Base-by-base conservation (phyloP, 2,329 filamentous ascomycete genomes). In the Blumeria hordei region DNA sequence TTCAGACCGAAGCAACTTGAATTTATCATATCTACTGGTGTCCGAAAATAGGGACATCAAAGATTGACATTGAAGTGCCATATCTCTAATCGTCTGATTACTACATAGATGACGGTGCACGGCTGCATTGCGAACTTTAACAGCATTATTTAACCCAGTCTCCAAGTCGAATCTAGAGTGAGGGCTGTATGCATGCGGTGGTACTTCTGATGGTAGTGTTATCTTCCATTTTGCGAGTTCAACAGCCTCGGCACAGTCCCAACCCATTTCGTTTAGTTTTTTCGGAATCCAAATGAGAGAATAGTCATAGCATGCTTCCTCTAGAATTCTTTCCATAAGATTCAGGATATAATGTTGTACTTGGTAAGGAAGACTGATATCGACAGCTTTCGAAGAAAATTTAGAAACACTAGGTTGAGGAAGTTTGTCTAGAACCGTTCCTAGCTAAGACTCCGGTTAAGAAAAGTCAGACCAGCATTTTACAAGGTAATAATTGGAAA, bases 321-420 rank as follows among this genome's bases (percentile, higher is more conserved):
- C 64, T 14, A 65, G 47, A 7, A 65, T 63, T 54, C 61, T 53
- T 55, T 65, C 59, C 7, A 65, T 64, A 57, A 63, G 62, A 3
- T 57, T 58, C 12, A 65, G 60, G 16, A 65, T 63, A 52, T 59
- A 64, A 55, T 65, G 63, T 56, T 65, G 64, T 16, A 65, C 64
- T 59, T 65, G 63, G 41, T 65, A 65, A n/a, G 64, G 64, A 18
- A 65, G 60, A 21, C 59, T 62, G 7, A 63, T 59, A 36, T 64
- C 62, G 18, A 54, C 54, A 34, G 33, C 10, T 12, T 18, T 36
- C 36, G 6, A 33, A 32, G 11, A 6, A 9, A 28, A 28, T 11
- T 47, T 21, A 12, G 50, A 8, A 18, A 18, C 33, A 28, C 14
- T 54, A 21, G 14, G 11, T 35, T 21, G 14, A 11, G 12, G 8